Percentiles rank a stretch among this genome's conserved stretches.
Evolutionary conservation across 768 basidiomycete genomes (phyloP).

Genomic region (Hirschioporus abietinus): DNA sequence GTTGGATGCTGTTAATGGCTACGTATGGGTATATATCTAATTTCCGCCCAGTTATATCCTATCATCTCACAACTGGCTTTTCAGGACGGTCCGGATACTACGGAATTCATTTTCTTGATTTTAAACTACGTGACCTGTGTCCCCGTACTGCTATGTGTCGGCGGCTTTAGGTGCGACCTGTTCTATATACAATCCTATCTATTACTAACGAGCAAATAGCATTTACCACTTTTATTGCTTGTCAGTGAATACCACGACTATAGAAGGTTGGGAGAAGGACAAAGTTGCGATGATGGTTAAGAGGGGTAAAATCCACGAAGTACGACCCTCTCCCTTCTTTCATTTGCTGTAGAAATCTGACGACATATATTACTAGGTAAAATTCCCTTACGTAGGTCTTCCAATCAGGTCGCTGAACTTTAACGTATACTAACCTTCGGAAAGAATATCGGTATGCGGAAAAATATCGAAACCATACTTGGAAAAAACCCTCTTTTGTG

Average conservation of each 20-base stretch:
- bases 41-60: not conserved
- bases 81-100: constrained; percentile 62
- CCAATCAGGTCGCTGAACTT: not conserved
- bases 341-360: constrained; percentile 4
- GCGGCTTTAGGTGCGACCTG: constrained; percentile 71
- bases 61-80: constrained; percentile 3
- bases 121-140: constrained; percentile 81
- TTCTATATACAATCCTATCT: not conserved
- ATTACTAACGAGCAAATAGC: constrained; percentile 34
- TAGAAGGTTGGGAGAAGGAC: constrained; percentile 98
- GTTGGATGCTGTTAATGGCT: constrained; percentile 39
- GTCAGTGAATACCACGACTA: constrained; percentile 83
- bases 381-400: constrained; percentile 82
- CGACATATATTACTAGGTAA: constrained; percentile 44
- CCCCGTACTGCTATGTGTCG: constrained; percentile 84
- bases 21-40: constrained; percentile 36
- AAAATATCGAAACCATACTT: constrained; percentile 74
- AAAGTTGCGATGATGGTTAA: constrained; percentile 82
- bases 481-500: constrained; percentile 73
- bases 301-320: constrained; percentile 80
- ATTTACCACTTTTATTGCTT: constrained; percentile 84
- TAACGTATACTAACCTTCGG: constrained; percentile 12
- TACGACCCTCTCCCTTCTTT: constrained; percentile 21
- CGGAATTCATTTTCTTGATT: constrained; percentile 79
- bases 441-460: constrained; percentile 72